A percentile compares a stretch with the other conserved stretches of the same genome.
Evolutionary conservation across 306 rosid genomes (phyloP).

Genomic region (Quercus variabilis): DNA sequence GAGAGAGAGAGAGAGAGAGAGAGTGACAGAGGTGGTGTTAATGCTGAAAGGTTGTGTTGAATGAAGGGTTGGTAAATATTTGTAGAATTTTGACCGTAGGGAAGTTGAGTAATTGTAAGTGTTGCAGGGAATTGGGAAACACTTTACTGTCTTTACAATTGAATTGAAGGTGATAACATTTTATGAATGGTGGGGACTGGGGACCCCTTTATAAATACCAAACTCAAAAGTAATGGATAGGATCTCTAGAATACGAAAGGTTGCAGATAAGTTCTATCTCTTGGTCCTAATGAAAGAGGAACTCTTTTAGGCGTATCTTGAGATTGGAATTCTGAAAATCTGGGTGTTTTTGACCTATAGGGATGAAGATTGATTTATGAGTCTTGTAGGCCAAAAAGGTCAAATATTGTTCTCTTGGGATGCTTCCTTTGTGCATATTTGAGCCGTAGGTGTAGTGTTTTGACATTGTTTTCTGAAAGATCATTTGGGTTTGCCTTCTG

Average conservation of each 20-base stretch:
- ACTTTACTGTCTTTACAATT: conserved; percentile 14
- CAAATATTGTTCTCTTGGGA: neutral
- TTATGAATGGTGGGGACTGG: conserved; percentile 24
- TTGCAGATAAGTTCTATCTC: conserved; percentile 14
- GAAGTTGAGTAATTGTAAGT: neutral
- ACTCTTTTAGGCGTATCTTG: conserved; percentile 13
- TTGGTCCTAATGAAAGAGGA: conserved; percentile 15
- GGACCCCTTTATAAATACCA: conserved; percentile 23
- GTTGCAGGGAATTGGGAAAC: conserved; percentile 31
- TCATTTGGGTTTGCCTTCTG: neutral
- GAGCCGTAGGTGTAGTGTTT: neutral
- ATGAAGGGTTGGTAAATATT: neutral
- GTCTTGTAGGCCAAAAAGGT: neutral
- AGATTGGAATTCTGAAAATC: conserved; percentile 3
- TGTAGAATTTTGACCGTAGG: neutral
- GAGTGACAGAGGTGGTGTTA: neutral
- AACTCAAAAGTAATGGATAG: conserved; percentile 31
- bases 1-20: neutral
- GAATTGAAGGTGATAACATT: conserved; percentile 15
- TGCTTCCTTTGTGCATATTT: conserved; percentile 7
- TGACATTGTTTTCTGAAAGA: neutral
- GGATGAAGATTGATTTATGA: neutral
- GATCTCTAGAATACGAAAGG: conserved; percentile 20
- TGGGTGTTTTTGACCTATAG: neutral
- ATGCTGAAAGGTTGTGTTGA: neutral